These are phyloP conservation scores for Emergomyces africanus DNA, from an alignment of 2,329 filamentous ascomycete genomes.

Conservation along the genomic window DNA sequence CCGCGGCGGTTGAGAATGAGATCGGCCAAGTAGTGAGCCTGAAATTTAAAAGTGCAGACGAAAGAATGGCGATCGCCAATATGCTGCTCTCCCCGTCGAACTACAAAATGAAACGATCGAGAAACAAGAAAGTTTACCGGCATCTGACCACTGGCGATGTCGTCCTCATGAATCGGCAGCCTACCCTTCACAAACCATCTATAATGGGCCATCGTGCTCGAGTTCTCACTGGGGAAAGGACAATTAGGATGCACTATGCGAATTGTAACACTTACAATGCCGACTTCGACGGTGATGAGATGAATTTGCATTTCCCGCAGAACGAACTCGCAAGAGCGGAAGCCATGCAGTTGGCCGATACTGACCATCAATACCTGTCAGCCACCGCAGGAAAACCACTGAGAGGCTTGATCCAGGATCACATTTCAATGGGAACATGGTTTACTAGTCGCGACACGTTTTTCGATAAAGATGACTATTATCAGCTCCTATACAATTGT, in stretches of 20 bases:
- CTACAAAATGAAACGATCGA: constrained; percentile 57
- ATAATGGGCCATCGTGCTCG: constrained; percentile 97
- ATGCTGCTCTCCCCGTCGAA: constrained; percentile 78
- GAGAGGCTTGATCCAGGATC: constrained; percentile 94
- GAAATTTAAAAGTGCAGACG: constrained; percentile 74
- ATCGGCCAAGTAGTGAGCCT: constrained; percentile 83
- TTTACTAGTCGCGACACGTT: constrained; percentile 87
- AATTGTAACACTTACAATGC: constrained; percentile 99
- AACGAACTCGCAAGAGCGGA: constrained; percentile 91
- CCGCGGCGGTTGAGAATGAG: constrained; percentile 89
- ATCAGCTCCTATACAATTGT: constrained; percentile 84
- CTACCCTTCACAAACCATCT: constrained; percentile 93
- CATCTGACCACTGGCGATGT: constrained; percentile 95
- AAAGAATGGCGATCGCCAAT: constrained; percentile 80
- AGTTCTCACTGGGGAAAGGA: constrained; percentile 87
- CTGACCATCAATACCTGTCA: constrained; percentile 93
- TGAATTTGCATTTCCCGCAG: constrained; percentile 99
- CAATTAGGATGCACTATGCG: constrained; percentile 98
- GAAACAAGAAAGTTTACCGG: constrained; percentile 91
- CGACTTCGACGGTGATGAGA: constrained; percentile 98
- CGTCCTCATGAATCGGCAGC: constrained; percentile 97
- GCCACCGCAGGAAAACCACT: constrained; percentile 88
- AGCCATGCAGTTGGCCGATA: constrained; percentile 85
- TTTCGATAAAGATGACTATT: constrained; percentile 77
- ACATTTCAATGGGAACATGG: constrained; percentile 86